A percentile compares a stretch with the other conserved stretches of the same genome.
These are phyloP conservation scores for Ocimum tenuiflorum DNA, from an alignment of 257 asterid species.

Conservation along the genomic window DNA sequence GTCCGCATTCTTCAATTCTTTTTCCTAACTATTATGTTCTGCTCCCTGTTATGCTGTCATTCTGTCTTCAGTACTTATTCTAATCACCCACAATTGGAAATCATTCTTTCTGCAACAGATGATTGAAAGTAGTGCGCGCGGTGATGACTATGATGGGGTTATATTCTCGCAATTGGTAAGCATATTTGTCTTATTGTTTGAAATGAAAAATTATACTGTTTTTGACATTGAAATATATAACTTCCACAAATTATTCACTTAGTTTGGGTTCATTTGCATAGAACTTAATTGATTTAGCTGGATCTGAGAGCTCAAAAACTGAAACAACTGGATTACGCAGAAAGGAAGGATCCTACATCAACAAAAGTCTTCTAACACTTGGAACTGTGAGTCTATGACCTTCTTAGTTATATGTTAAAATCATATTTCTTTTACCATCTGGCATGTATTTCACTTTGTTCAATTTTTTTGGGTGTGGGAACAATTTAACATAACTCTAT, in stretches of 20 bases:
- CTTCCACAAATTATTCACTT: conserved; percentile 6
- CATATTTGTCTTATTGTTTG: conserved; percentile 13
- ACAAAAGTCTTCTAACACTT: conserved; percentile 95
- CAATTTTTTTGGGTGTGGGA: neutral
- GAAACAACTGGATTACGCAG: conserved; percentile 95
- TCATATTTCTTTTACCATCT: neutral
- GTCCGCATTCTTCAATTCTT: neutral
- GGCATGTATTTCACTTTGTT: neutral
- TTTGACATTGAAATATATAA: neutral
- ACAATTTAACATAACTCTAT: neutral
- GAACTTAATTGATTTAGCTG: conserved; percentile 96
- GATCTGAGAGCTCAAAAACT: conserved; percentile 96
- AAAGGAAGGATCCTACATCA: conserved; percentile 96
- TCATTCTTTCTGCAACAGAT: conserved; percentile 44
- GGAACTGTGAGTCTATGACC: conserved; percentile 69
- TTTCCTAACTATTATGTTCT: neutral
- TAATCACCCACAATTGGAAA: conserved; percentile 1
- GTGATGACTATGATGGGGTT: conserved; percentile 95
- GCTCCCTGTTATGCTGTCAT: neutral
- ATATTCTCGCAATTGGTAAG: conserved; percentile 92
- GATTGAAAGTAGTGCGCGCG: conserved; percentile 95
- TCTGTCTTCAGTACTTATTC: neutral
- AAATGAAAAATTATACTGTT: neutral
- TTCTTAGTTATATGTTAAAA: neutral
- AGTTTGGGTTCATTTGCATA: conserved; percentile 27